Conservation (phyloP, 257 asterid species). For the Lantana camara region DNA sequence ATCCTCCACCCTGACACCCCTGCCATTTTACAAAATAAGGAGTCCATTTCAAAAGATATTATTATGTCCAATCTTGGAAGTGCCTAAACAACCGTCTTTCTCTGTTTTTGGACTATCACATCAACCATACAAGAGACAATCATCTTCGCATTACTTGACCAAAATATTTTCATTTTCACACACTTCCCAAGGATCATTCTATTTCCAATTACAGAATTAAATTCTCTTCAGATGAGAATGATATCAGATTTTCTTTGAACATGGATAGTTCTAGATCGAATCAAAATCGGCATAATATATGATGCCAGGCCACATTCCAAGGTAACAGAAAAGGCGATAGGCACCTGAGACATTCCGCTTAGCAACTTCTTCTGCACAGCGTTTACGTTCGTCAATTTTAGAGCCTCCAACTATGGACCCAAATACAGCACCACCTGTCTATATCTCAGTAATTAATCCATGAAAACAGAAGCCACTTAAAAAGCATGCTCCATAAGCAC, state of each 20-base stretch:
- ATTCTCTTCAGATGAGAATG: not conserved
- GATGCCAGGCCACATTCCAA: conserved; percentile 6
- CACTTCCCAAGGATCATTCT: not conserved
- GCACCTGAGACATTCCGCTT: conserved; percentile 84
- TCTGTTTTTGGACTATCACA: not conserved
- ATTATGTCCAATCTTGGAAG: not conserved
- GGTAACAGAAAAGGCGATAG: conserved; percentile 20
- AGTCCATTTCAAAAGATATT: not conserved
- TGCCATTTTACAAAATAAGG: not conserved
- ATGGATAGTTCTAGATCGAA: conserved; percentile 5
- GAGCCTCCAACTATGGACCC: conserved; percentile 97
- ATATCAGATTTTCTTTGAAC: conserved; percentile 14
- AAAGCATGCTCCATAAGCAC: not conserved
- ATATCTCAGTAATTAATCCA: conserved; percentile 22
- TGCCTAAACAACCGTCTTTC: not conserved
- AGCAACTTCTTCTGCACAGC: conserved; percentile 82
- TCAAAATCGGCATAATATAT: conserved; percentile 13
- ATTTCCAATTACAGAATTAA: conserved; percentile 8
- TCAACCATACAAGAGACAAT: not conserved
- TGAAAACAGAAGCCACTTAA: conserved; percentile 13
- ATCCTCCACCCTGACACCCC: not conserved
- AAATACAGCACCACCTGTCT: conserved; percentile 81
- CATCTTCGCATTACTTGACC: not conserved
- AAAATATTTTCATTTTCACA: not conserved
- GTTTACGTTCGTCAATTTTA: conserved; percentile 58